phyloP scores from a whole-genome alignment of 768 basidiomycete genomes.

The Kockovaella imperatae region DNA sequence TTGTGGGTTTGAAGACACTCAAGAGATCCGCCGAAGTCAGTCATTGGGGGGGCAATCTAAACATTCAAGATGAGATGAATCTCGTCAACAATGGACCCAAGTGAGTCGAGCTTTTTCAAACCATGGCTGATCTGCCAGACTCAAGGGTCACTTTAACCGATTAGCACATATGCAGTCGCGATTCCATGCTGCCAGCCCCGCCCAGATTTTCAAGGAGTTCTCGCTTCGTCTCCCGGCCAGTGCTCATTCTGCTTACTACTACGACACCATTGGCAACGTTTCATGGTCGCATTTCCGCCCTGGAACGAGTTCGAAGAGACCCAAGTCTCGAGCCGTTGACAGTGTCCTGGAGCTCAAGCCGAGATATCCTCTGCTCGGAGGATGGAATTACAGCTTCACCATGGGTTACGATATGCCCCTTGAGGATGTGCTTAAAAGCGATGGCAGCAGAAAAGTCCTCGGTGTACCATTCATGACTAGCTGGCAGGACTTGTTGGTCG shows the following conservation, averaged over 20 bases:
- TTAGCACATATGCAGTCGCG: slow-evolving; percentile 71
- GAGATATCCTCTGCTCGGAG: slow-evolving; percentile 85
- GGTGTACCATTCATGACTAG: slow-evolving; percentile 79
- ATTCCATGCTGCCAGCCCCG: slow-evolving; percentile 60
- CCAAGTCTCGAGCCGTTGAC: slow-evolving; percentile 31
- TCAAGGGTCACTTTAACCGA: slow-evolving; percentile 94
- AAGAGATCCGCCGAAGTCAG: slow-evolving; percentile 79
- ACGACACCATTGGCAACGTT: slow-evolving; percentile 89
- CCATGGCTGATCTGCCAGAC: slow-evolving; percentile 48
- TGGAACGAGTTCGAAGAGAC: slow-evolving; percentile 37
- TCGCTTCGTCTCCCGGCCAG: slow-evolving; percentile 75
- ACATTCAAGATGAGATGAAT: slow-evolving; percentile 78
- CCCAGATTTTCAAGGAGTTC: slow-evolving; percentile 58
- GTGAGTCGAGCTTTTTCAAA: slow-evolving; percentile 51
- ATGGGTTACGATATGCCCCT: slow-evolving; percentile 89
- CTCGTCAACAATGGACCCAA: slow-evolving; percentile 82
- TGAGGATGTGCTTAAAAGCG: slow-evolving; percentile 54
- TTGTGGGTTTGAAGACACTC: slow-evolving; percentile 65
- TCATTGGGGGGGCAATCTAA: slow-evolving; percentile 93
- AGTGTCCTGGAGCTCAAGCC: slow-evolving; percentile 76
- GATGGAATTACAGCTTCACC: slow-evolving; percentile 95
- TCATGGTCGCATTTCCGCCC: slow-evolving; percentile 80
- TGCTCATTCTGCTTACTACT: slow-evolving; percentile 75
- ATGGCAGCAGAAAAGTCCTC: slow-evolving; percentile 56
- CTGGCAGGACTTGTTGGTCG: slow-evolving; percentile 69